A percentile compares a stretch with the other conserved stretches of the same genome.
Conservation (phyloP, 2,329 filamentous ascomycete species). For the Phialophora chinensis region DNA sequence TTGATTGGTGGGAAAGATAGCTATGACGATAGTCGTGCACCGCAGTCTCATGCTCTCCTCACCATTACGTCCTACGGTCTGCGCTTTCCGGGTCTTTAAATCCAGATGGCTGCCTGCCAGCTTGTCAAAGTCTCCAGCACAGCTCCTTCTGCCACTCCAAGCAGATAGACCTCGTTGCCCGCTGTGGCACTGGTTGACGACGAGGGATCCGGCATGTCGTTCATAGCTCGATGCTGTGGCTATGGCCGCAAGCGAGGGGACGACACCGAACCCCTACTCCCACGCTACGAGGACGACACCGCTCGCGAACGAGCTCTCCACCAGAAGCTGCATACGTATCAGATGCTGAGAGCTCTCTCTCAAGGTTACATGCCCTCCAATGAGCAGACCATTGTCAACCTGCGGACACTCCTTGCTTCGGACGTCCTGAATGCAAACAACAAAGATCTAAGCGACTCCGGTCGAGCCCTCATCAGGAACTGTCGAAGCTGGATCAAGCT, state of each 20-base stretch:
- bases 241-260: constrained; percentile 57
- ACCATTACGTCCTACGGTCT: background rate
- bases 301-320: constrained; percentile 76
- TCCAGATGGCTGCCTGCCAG: constrained; percentile 4
- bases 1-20: constrained; percentile 1
- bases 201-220: constrained; percentile 29
- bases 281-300: constrained; percentile 83
- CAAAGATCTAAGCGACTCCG: constrained; percentile 76
- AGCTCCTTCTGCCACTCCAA: background rate
- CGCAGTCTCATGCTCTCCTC: constrained; percentile 1
- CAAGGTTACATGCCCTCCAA: constrained; percentile 93
- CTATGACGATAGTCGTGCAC: background rate
- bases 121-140: background rate
- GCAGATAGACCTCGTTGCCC: background rate
- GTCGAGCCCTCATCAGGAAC: constrained; percentile 73
- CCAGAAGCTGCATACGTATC: constrained; percentile 85
- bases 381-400: constrained; percentile 78
- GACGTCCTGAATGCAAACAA: constrained; percentile 79
- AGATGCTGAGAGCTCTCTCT: constrained; percentile 82
- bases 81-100: background rate
- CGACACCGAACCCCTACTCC: constrained; percentile 79
- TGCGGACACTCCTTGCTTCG: constrained; percentile 77
- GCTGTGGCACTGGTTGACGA: background rate
- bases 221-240: constrained; percentile 71
- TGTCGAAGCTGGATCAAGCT: constrained; percentile 75